These are phyloP conservation scores for Dentipellis fragilis DNA, from an alignment of 768 basidiomycete species.

Conservation along the genomic window DNA sequence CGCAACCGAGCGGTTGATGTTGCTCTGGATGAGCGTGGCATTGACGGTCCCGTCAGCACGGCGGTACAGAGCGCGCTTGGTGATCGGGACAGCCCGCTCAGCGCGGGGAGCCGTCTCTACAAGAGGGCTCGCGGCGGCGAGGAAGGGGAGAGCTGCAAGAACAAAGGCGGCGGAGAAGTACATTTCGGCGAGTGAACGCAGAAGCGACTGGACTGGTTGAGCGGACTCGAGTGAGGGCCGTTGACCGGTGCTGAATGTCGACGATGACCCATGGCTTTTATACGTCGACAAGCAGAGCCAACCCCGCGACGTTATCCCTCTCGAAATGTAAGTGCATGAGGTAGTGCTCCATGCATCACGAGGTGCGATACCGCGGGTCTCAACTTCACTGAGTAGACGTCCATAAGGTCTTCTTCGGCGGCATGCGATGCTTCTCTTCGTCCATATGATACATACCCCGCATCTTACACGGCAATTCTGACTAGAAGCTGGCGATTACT, in stretches of 20 bases:
- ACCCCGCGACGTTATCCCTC: too few relatives aligned
- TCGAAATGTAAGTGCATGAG: too few relatives aligned
- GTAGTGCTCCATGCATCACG: too few relatives aligned
- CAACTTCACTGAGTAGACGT: too few relatives aligned
- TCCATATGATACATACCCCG: too few relatives aligned
- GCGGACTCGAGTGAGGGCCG: background rate
- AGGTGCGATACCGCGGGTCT: too few relatives aligned
- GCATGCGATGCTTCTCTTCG: too few relatives aligned
- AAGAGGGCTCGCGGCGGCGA: background rate
- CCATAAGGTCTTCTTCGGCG: too few relatives aligned
- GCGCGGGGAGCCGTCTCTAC: background rate
- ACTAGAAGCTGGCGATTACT: too few relatives aligned
- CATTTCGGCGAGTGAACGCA: background rate
- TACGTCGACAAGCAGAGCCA: background rate
- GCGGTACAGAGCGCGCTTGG: background rate
- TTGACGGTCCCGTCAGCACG: conserved; percentile 2
- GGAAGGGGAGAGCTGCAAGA: conserved; percentile 15
- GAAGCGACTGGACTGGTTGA: background rate
- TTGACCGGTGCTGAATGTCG: background rate
- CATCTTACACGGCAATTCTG: too few relatives aligned
- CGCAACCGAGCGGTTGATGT: background rate
- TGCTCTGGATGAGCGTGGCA: background rate
- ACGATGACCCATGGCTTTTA: background rate
- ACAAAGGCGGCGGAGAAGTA: conserved; percentile 5
- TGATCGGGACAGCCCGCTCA: conserved; percentile 2